A percentile compares a stretch with the other conserved stretches of the same genome.
These are phyloP conservation scores for Xanthoconium stramineum DNA, from an alignment of 768 basidiomycete genomes.

Conservation along the genomic window DNA sequence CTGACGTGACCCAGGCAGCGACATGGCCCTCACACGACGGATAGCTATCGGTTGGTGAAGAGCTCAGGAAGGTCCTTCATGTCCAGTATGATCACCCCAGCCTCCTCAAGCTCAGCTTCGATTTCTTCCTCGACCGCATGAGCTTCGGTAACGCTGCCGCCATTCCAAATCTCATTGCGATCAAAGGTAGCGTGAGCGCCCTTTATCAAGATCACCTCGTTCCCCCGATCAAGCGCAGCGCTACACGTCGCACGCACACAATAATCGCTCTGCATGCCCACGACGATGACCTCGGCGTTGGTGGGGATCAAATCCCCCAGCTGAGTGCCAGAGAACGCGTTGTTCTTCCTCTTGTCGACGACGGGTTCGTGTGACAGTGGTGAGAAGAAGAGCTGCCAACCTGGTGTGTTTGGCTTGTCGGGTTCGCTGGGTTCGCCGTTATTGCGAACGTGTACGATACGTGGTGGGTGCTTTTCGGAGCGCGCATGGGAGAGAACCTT, in stretches of 20 bases:
- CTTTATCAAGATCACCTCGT: constrained; percentile 59
- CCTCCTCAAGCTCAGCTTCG: constrained; percentile 66
- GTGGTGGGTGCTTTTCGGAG: constrained; percentile 43
- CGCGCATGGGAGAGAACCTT: constrained; percentile 51
- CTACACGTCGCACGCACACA: constrained; percentile 56
- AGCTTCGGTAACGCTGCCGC: constrained; percentile 53
- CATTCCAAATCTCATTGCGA: constrained; percentile 59
- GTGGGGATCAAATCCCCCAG: constrained; percentile 47
- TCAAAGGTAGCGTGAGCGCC: constrained; percentile 70
- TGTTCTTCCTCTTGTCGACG: constrained; percentile 67
- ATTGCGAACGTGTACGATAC: constrained; percentile 69
- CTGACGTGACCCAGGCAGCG: not conserved
- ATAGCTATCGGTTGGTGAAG: constrained; percentile 53
- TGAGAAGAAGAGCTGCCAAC: constrained; percentile 60
- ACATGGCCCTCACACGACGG: not conserved
- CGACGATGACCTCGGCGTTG: constrained; percentile 61
- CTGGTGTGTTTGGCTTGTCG: constrained; percentile 52
- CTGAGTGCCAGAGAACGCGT: constrained; percentile 61
- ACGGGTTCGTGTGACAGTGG: constrained; percentile 51
- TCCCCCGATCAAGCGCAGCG: constrained; percentile 59
- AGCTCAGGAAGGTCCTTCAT: constrained; percentile 62
- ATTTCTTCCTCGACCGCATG: constrained; percentile 53
- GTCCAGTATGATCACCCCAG: constrained; percentile 60
- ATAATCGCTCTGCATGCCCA: constrained; percentile 68
- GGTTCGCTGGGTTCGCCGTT: constrained; percentile 57